Conservation (phyloP, 495 filamentous ascomycete species). For the Penicillium cataractarum region DNA sequence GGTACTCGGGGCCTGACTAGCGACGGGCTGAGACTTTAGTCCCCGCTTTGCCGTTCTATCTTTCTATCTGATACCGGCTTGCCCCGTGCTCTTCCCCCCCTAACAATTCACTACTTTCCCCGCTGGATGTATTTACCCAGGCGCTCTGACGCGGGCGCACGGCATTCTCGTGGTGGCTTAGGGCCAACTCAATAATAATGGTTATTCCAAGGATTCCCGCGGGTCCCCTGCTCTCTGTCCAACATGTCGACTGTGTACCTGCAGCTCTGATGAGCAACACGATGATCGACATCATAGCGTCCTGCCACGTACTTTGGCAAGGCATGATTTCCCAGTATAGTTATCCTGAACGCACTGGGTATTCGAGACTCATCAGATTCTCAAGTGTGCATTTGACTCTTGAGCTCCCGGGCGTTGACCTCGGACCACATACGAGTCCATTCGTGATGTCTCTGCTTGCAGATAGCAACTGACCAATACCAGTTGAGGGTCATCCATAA, state of each 20-base stretch:
- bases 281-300: slow-evolving; percentile 13
- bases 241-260: slow-evolving; percentile 8
- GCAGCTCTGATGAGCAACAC: slow-evolving; percentile 4
- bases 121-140: not conserved
- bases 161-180: not conserved
- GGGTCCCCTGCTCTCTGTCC: not conserved
- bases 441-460: not conserved
- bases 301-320: slow-evolving; percentile 15
- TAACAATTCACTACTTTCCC: not conserved
- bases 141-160: not conserved
- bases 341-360: not conserved
- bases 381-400: not conserved
- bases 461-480: not conserved
- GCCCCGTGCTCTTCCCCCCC: slow-evolving; percentile 15
- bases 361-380: slow-evolving; percentile 5
- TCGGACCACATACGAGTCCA: not conserved
- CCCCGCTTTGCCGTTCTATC: slow-evolving; percentile 8
- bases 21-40: slow-evolving; percentile 16
- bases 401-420: not conserved
- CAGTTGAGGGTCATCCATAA: not conserved
- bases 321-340: not conserved
- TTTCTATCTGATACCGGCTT: slow-evolving; percentile 24
- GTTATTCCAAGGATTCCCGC: not conserved
- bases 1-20: slow-evolving; percentile 18
- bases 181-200: slow-evolving; percentile 3